These are phyloP conservation scores for Baorangia bicolor DNA, from an alignment of 768 basidiomycete species.

Conservation along the genomic window DNA sequence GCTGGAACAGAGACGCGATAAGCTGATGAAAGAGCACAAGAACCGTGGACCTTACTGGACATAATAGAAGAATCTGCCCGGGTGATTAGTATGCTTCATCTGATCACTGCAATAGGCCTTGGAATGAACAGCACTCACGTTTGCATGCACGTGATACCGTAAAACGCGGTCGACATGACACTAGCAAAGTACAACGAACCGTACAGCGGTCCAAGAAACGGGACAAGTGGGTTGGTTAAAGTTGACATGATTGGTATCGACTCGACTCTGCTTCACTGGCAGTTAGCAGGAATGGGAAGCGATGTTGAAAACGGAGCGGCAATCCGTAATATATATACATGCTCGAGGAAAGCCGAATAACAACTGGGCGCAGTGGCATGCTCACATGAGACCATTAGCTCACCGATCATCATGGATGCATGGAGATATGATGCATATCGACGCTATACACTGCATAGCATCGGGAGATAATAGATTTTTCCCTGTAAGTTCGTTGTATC, in stretches of 20 bases:
- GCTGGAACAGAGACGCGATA: background rate
- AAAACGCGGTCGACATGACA: background rate
- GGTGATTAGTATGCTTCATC: background rate
- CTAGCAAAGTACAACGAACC: background rate
- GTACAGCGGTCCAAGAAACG: background rate
- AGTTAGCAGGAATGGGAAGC: background rate
- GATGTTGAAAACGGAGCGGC: background rate
- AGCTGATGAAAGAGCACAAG: background rate
- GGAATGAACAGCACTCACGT: background rate
- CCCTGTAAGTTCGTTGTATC: no score
- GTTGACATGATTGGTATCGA: background rate
- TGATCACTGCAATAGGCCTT: background rate
- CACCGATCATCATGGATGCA: no score
- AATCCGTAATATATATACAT: background rate
- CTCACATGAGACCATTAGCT: no score
- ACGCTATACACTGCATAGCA: no score
- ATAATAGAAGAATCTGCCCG: slow-evolving; percentile 10
- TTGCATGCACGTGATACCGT: slow-evolving; percentile 10
- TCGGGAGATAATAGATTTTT: no score
- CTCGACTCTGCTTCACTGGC: background rate
- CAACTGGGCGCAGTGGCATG: no score
- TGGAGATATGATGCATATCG: no score
- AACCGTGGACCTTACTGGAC: background rate
- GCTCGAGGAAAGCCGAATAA: background rate
- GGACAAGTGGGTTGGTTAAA: background rate